Evolutionary conservation across 352 stramenopile genomes (phyloP), one percentile per base, ranked within the genome.

Genomic region (Pythium insidiosum): DNA sequence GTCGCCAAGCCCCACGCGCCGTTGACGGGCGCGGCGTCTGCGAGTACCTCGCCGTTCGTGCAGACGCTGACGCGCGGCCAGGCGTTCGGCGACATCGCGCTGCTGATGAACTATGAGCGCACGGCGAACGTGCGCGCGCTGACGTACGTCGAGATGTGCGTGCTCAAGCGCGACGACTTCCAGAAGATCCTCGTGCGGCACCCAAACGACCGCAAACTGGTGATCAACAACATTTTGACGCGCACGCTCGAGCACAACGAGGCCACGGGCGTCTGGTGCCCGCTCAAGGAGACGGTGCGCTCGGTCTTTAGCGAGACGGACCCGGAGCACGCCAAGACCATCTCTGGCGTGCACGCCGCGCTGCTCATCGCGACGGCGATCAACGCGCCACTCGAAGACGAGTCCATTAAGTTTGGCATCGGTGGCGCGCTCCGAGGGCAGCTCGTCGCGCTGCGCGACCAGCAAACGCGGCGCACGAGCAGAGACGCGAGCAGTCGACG

Each of bases 101-200:
- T 81, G 31, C n/a, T 75, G 3, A 67, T 65, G 43, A 66, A 77
- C 38, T 68, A 69, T 36, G 51, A 71, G 38, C 54, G 66, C 16
- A 68, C 68, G 3, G 56, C 59, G 6, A 56, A 59, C 25, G 39
- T 59, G 0, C 50, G 63, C 6, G 62, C 66, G 0, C n/a, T 61
- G 15, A 66, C 62, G 26, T 66, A 63, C 35, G 59, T 70, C 4
- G 61, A 71, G 34, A 61, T 75, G 53, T 68, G 64, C 16, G 61
- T 71, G 19, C 38, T 75, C n/a, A 43, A 56, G 1, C 56, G 61
- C 3, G 6, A 30, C 0, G 36, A 53, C 11, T 75, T 75, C 38
- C 61, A 68, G 20, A 16, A 20, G 2, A 66, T 73, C 13, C 39
- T 76, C 13, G 18, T 40, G 2, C 38, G 50, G 16, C 49, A 71